Evolutionary conservation across 2,329 filamentous ascomycete genomes (phyloP).

Genomic region (Dryadomyces quercivorus): DNA sequence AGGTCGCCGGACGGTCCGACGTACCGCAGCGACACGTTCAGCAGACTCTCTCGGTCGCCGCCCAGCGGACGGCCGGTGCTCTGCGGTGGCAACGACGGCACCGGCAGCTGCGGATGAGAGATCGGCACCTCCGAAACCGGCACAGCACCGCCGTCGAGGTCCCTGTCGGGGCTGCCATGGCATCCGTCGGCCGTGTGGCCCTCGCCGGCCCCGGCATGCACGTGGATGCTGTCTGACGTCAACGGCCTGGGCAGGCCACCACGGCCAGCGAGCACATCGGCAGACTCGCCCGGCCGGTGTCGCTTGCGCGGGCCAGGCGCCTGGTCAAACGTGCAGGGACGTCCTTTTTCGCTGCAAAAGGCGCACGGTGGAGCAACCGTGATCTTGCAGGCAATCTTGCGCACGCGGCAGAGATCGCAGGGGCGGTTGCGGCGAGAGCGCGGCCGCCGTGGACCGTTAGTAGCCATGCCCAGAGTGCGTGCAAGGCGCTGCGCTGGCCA

Average conservation of each 20-base stretch:
- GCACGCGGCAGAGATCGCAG: conserved; percentile 3
- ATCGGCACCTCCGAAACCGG: too few relatives aligned
- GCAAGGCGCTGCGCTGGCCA: background rate
- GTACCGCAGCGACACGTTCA: background rate
- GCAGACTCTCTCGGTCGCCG: background rate
- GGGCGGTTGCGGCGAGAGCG: conserved; percentile 3
- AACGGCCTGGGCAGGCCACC: background rate
- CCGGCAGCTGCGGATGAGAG: too few relatives aligned
- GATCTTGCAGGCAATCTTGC: conserved; percentile 5
- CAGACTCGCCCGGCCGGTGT: background rate
- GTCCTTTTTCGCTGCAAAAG: background rate
- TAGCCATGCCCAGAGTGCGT: background rate
- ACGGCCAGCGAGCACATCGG: background rate
- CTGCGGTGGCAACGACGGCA: too few relatives aligned
- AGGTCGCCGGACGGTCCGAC: conserved; percentile 2
- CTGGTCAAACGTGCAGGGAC: conserved; percentile 2
- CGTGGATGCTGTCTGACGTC: background rate
- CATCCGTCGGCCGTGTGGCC: background rate
- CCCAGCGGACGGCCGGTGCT: too few relatives aligned
- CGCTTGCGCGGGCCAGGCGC: background rate
- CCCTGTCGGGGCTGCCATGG: background rate
- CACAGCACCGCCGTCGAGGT: background rate
- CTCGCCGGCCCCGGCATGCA: background rate
- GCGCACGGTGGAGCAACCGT: background rate
- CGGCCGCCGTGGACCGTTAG: background rate